These are phyloP conservation scores for Rosellinia necatrix DNA, from an alignment of 2,329 filamentous ascomycete genomes.

Conservation along the genomic window DNA sequence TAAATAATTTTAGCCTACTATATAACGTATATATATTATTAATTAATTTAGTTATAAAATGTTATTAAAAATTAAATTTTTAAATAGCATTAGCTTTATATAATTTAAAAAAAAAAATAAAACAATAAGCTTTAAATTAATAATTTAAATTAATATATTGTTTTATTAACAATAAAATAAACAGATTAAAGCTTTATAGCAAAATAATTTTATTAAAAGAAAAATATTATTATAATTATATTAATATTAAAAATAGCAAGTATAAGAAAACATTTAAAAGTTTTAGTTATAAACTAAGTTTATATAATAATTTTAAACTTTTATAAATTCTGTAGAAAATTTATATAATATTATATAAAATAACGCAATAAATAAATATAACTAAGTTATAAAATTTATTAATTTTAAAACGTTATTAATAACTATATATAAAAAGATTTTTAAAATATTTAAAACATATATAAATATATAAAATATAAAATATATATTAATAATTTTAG, in stretches of 20 bases:
- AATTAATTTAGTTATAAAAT: neutral
- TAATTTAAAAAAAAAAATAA: neutral
- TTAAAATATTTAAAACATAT: neutral
- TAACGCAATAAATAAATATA: neutral
- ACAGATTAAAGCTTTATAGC: neutral
- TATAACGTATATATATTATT: neutral
- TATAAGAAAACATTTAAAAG: neutral
- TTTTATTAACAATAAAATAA: neutral
- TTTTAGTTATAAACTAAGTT: neutral
- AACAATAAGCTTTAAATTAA: neutral
- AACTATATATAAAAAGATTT: neutral
- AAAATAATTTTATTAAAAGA: neutral
- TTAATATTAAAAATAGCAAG: neutral
- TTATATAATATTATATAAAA: neutral
- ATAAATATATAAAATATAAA: neutral
- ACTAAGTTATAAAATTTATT: neutral
- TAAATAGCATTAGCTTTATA: neutral
- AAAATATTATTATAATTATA: neutral
- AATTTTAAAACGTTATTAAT: neutral
- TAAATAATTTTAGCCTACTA: neutral
- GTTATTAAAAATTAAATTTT: neutral
- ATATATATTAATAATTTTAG: neutral
- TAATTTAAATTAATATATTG: neutral
- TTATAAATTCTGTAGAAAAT: neutral
- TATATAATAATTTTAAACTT: neutral